These are phyloP conservation scores for Ascochyta rabiei DNA, from an alignment of 2,329 filamentous ascomycete genomes.

Conservation along the genomic window DNA sequence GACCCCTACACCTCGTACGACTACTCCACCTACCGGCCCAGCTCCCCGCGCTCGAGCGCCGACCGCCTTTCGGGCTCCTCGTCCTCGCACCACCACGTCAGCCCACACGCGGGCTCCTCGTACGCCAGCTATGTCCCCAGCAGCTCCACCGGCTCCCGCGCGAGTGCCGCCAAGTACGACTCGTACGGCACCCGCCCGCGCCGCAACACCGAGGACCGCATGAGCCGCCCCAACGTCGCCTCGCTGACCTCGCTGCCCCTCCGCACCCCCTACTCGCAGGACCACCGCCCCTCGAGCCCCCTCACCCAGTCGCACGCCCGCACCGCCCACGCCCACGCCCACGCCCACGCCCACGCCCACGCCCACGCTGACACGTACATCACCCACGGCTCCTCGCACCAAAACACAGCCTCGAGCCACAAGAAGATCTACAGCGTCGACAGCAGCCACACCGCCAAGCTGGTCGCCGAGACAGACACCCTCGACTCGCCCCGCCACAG, in stretches of 20 bases:
- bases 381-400: conserved; percentile 38
- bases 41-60: conserved; percentile 44
- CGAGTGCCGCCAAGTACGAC: conserved; percentile 47
- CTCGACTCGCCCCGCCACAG: conserved; percentile 43
- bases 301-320: conserved; percentile 38
- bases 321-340: too few species aligned
- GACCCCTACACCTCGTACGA: conserved; percentile 41
- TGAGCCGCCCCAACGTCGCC: conserved; percentile 45
- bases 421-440: conserved; percentile 59
- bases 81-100: conserved; percentile 26
- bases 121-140: conserved; percentile 30
- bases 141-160: conserved; percentile 36
- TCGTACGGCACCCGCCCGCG: conserved; percentile 54
- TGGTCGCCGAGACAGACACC: conserved; percentile 47
- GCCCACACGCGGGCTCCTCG: conserved; percentile 6
- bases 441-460: conserved; percentile 48
- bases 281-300: conserved; percentile 51
- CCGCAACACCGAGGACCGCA: conserved; percentile 51
- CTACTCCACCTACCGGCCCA: conserved; percentile 24
- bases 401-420: conserved; percentile 38
- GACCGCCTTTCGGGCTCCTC: conserved; percentile 36
- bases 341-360: too few species aligned
- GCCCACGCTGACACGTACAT: conserved; percentile 47
- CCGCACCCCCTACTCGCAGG: conserved; percentile 34
- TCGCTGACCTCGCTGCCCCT: conserved; percentile 39